These are phyloP conservation scores for Raddia guianensis DNA, from an alignment of 176 grass and related monocot species.

Conservation along the genomic window DNA sequence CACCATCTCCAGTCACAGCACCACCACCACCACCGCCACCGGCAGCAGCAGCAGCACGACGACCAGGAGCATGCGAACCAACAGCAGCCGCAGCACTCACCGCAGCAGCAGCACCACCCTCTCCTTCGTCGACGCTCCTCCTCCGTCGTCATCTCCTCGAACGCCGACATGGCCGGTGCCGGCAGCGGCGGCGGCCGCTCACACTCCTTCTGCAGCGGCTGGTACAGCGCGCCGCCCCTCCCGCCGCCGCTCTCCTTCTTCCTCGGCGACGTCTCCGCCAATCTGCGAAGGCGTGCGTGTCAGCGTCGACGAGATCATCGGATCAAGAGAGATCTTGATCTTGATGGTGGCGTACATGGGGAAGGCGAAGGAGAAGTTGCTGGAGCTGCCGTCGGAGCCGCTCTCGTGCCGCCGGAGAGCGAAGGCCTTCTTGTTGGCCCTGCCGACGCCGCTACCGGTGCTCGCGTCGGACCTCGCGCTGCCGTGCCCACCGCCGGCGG, in stretches of 20 bases:
- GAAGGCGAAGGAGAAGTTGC: conserved; percentile 80
- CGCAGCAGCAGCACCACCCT: conserved; percentile 43
- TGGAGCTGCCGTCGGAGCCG: conserved; percentile 53
- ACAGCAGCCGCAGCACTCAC: conserved; percentile 49
- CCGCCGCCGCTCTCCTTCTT: conserved; percentile 33
- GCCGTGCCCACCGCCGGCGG: not conserved
- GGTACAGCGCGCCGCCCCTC: conserved; percentile 19
- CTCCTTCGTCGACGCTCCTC: conserved; percentile 34
- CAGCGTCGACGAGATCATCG: not conserved
- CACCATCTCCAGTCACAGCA: conserved; percentile 1
- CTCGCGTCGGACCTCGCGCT: conserved; percentile 33
- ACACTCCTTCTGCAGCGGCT: conserved; percentile 35
- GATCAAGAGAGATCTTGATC: not conserved
- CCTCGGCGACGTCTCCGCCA: conserved; percentile 47
- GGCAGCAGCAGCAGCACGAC: conserved; percentile 30
- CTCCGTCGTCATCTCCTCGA: conserved; percentile 59
- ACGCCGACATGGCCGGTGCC: not conserved
- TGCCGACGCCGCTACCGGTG: no score
- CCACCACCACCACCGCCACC: conserved; percentile 13
- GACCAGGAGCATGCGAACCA: conserved; percentile 48
- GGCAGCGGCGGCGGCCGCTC: not conserved
- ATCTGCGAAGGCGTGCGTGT: not conserved
- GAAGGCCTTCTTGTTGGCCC: not conserved
- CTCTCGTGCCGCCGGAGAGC: conserved; percentile 37
- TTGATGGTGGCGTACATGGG: conserved; percentile 50